Percentiles rank a stretch among this genome's conserved stretches.
Evolutionary conservation across 345 rosid species (phyloP).

Genomic region (Citrus medica): DNA sequence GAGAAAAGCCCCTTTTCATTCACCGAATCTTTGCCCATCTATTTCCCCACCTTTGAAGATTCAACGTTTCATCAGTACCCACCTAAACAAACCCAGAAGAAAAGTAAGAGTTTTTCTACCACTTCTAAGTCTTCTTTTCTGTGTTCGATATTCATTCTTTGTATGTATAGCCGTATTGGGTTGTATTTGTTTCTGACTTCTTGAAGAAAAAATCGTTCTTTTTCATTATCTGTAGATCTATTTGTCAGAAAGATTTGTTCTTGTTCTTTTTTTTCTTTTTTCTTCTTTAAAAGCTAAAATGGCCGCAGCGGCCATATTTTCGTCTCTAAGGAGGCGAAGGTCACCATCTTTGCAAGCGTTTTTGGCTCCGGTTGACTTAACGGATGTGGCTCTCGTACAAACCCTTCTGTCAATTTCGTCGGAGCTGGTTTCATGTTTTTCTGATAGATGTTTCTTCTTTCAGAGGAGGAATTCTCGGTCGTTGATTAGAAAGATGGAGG

Average conservation of each 20-base stretch:
- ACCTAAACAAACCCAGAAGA: conserved; percentile 1
- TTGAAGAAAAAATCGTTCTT: neutral
- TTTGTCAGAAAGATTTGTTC: neutral
- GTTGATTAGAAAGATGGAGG: conserved; percentile 65
- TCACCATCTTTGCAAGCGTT: conserved; percentile 79
- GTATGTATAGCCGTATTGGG: neutral
- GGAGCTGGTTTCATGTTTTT: conserved; percentile 52
- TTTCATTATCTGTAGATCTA: conserved; percentile 2
- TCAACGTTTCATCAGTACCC: neutral
- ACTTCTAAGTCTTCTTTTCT: conserved; percentile 7
- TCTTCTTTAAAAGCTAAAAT: conserved; percentile 16
- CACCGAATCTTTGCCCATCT: neutral
- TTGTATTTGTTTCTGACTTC: neutral
- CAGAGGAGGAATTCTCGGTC: conserved; percentile 79
- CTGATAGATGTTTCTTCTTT: conserved; percentile 42
- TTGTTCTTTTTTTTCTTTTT: neutral
- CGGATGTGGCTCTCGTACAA: conserved; percentile 59
- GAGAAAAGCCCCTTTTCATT: neutral
- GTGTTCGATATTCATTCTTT: conserved; percentile 3
- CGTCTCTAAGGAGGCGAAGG: conserved; percentile 74
- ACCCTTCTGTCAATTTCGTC: conserved; percentile 61
- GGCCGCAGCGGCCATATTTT: conserved; percentile 86
- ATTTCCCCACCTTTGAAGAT: conserved; percentile 16
- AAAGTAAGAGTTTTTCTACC: neutral
- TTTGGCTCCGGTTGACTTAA: conserved; percentile 78